phyloP scores from a whole-genome alignment of 2,329 filamentous ascomycete species.

The Calonectria pauciramosa region DNA sequence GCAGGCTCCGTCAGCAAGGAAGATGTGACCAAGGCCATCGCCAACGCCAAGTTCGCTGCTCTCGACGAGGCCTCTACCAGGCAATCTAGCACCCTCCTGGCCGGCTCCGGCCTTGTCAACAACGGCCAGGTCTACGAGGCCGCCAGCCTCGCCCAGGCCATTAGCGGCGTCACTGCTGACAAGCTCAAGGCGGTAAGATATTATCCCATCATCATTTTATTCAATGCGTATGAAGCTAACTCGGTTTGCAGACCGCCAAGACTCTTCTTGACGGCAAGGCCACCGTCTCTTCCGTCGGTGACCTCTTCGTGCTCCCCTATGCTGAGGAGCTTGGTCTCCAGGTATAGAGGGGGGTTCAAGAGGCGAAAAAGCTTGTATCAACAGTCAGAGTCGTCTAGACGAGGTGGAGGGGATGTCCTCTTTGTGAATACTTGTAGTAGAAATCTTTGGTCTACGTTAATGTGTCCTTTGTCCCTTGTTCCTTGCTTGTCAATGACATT shows the following conservation, averaged over 20 bases:
- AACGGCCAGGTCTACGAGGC: slow-evolving; percentile 88
- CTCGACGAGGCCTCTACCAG: slow-evolving; percentile 86
- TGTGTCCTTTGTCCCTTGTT: slow-evolving; percentile 29
- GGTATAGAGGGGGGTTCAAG: slow-evolving; percentile 75
- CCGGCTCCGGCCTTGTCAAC: slow-evolving; percentile 86
- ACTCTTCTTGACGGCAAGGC: slow-evolving; percentile 89
- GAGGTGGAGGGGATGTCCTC: slow-evolving; percentile 51
- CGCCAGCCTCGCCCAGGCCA: slow-evolving; percentile 80
- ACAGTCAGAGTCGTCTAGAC: slow-evolving; percentile 58
- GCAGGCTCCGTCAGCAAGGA: slow-evolving; percentile 83
- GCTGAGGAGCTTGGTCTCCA: slow-evolving; percentile 94
- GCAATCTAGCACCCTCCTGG: slow-evolving; percentile 82
- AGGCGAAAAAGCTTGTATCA: slow-evolving; percentile 58
- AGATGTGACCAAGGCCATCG: slow-evolving; percentile 90
- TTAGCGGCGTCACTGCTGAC: slow-evolving; percentile 86
- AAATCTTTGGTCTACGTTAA: slow-evolving; percentile 52
- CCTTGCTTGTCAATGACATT: not conserved
- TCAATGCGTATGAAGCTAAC: slow-evolving; percentile 46
- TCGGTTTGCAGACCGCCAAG: slow-evolving; percentile 80
- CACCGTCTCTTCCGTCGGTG: slow-evolving; percentile 89
- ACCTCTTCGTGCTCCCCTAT: slow-evolving; percentile 91
- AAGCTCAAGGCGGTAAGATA: slow-evolving; percentile 85
- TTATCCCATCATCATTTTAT: not conserved
- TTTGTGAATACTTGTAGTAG: slow-evolving; percentile 63
- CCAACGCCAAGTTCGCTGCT: slow-evolving; percentile 92